Conservation (phyloP, 2,329 filamentous ascomycete species). For the Raffaelea arxii region DNA sequence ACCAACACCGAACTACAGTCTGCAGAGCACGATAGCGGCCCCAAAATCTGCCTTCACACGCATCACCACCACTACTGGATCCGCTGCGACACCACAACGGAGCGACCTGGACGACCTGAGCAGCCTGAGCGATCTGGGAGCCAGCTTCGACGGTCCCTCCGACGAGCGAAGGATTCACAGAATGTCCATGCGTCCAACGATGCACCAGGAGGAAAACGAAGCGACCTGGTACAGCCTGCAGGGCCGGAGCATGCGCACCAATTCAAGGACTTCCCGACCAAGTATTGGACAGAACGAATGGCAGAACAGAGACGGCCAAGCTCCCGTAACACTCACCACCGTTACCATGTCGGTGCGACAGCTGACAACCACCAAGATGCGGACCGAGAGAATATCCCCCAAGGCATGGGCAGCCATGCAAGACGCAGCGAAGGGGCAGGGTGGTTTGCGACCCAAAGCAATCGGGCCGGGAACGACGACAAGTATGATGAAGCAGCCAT, state of each 20-base stretch:
- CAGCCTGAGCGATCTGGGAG: constrained; percentile 1
- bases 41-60: constrained; percentile 42
- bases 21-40: too few relatives aligned
- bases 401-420: neutral
- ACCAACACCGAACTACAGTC: neutral
- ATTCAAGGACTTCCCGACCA: constrained; percentile 16
- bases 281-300: constrained; percentile 17
- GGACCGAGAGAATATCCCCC: constrained; percentile 6
- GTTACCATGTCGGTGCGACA: constrained; percentile 13
- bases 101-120: too few relatives aligned
- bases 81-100: constrained; percentile 15
- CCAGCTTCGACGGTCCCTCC: constrained; percentile 10
- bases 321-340: constrained; percentile 14
- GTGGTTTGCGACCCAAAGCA: neutral
- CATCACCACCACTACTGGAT: constrained; percentile 56
- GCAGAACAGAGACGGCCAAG: constrained; percentile 16
- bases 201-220: neutral
- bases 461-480: neutral
- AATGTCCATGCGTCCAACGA: too few relatives aligned
- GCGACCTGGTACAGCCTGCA: constrained; percentile 3
- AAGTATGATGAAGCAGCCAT: neutral
- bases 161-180: constrained; percentile 4
- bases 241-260: constrained; percentile 5
- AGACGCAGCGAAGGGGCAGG: neutral
- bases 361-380: constrained; percentile 9